phyloP scores from a whole-genome alignment of 129 eudicot genomes.

The Helichrysum umbraculigerum region DNA sequence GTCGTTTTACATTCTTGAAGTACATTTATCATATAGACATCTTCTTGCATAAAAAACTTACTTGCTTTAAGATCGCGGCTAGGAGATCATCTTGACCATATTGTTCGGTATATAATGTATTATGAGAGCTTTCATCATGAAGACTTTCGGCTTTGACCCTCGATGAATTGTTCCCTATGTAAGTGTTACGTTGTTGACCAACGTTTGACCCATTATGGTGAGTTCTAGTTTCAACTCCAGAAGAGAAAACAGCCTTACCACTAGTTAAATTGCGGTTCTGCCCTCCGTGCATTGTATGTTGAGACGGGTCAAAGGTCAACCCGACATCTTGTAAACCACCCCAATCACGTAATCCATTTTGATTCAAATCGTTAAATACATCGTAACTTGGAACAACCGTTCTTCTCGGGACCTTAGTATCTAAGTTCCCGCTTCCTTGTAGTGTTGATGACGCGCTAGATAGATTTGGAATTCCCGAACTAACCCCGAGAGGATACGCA shows the following conservation, averaged over 20 bases:
- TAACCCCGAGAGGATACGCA: slow-evolving; percentile 37
- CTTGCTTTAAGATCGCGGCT: slow-evolving; percentile 83
- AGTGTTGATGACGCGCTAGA: slow-evolving; percentile 32
- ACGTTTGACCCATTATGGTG: slow-evolving; percentile 33
- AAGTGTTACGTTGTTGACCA: slow-evolving; percentile 46
- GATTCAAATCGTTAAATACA: slow-evolving; percentile 55
- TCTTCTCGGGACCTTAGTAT: slow-evolving; percentile 47
- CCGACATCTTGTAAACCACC: slow-evolving; percentile 58
- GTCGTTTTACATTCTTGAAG: background rate
- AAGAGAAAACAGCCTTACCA: slow-evolving; percentile 42
- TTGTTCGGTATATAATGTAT: slow-evolving; percentile 39
- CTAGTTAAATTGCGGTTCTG: slow-evolving; percentile 30
- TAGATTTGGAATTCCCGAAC: slow-evolving; percentile 43
- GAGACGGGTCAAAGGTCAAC: slow-evolving; percentile 43
- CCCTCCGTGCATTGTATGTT: slow-evolving; percentile 44
- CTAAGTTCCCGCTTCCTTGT: slow-evolving; percentile 51
- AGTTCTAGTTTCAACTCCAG: slow-evolving; percentile 39
- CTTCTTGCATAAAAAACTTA: slow-evolving; percentile 15
- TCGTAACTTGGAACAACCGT: slow-evolving; percentile 52
- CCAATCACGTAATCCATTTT: slow-evolving; percentile 67
- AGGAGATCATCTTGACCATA: slow-evolving; percentile 85
- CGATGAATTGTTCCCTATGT: slow-evolving; percentile 37
- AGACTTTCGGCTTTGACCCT: slow-evolving; percentile 64
- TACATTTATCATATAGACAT: background rate
- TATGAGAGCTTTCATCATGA: slow-evolving; percentile 46